These are phyloP conservation scores for Clonostachys solani DNA, from an alignment of 2,329 filamentous ascomycete species.

Conservation along the genomic window DNA sequence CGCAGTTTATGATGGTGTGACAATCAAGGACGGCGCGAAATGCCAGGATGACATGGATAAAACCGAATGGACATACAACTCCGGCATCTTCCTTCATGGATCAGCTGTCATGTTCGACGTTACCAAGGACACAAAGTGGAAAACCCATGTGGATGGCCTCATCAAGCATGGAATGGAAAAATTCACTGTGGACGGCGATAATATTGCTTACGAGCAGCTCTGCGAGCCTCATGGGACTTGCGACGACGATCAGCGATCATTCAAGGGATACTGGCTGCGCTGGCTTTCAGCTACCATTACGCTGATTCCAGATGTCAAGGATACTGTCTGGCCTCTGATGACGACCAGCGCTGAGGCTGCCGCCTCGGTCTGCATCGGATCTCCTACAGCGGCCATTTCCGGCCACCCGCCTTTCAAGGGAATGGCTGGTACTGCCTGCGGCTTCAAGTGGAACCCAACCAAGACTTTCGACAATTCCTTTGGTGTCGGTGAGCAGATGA, in stretches of 20 bases:
- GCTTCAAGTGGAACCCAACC: conserved; percentile 57
- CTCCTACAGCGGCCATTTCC: conserved; percentile 17
- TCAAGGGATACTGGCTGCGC: conserved; percentile 71
- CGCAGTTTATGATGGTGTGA: conserved; percentile 48
- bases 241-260: conserved; percentile 67
- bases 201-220: conserved; percentile 59
- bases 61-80: conserved; percentile 67
- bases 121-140: conserved; percentile 48
- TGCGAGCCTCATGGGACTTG: conserved; percentile 61
- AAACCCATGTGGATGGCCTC: conserved; percentile 54
- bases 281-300: conserved; percentile 56
- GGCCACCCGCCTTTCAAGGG: conserved; percentile 37
- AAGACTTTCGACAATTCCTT: conserved; percentile 51
- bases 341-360: conserved; percentile 47
- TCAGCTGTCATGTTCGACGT: conserved; percentile 60
- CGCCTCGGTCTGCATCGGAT: conserved; percentile 44
- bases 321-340: conserved; percentile 47
- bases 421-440: conserved; percentile 56
- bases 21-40: conserved; percentile 24
- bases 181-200: conserved; percentile 43
- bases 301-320: conserved; percentile 47
- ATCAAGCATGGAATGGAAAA: conserved; percentile 41
- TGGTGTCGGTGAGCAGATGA: conserved; percentile 69
- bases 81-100: conserved; percentile 61
- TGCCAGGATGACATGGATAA: conserved; percentile 49